Base-by-base conservation (phyloP, 176 grass and related monocot species). In the Lolium rigidum region DNA sequence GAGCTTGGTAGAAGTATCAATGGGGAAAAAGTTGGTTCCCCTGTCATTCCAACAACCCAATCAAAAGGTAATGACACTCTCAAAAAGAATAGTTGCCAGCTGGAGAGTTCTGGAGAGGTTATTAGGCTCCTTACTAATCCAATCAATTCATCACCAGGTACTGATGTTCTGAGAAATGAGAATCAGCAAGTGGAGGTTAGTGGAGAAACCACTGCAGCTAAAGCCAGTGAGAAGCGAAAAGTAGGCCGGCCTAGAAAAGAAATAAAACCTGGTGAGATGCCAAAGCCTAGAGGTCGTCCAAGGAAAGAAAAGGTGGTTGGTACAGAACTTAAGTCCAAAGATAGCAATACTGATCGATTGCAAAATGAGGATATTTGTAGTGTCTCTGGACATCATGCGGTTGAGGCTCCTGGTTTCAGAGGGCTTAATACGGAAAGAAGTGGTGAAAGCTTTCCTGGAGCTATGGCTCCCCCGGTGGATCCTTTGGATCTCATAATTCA, bases 401-500 rank as follows among this genome's bases (percentile, higher is more conserved):
- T 22, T 13, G 52, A 21, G 39, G 7, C 78, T 48, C 21, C 50
- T 81, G 63, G 77, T 70, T 65, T 63, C 76, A 74, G 13, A 59
- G 57, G 41, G 28, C 20, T 81, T 39, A 47, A 58, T 72, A 54
- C 43, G 41, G 52, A 67, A 72, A 28, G 57, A 71, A 62, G 41
- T 55, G 74, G 63, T 37, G 69, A 86, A 90, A 66, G 71, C 38
- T 82, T 57, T 65, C 25, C 52, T 72, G 80, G 81, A 81, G 77
- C 26, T 63, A 58, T 76, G 55, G 60, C 59, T 46, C 26, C 74
- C 48, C 60, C 61, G 48, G 35, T 50, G 15, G 78, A 89, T 87
- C 74, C 80, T 79, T 86, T 95, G 28, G 87, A 93, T 85, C 62
- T 83, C 64, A 83, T 91, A 52, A 91, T 91, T 83, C 78, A 81